Conservation (phyloP, 352 stramenopile species). For the Pelagophyceae sp. region DNA sequence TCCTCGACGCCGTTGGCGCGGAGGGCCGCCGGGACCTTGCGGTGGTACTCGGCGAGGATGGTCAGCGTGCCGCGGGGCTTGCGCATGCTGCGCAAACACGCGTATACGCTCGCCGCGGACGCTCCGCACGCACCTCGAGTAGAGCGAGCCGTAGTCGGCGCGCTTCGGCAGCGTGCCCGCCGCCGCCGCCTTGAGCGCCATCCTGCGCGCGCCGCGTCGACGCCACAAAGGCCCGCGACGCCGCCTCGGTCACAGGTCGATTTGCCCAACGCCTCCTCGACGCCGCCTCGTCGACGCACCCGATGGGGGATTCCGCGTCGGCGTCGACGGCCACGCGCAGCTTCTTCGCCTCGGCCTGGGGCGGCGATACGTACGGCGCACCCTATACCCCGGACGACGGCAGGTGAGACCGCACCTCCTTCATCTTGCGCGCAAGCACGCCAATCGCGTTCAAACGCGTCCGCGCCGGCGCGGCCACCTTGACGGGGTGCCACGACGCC, state of each 20-base stretch:
- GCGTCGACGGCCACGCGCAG: slow-evolving; percentile 27
- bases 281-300: slow-evolving; percentile 39
- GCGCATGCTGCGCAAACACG: no score
- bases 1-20: slow-evolving; percentile 24
- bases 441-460: not conserved
- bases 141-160: not conserved
- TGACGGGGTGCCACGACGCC: not conserved
- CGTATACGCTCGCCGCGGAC: no score
- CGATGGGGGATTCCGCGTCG: slow-evolving; percentile 40
- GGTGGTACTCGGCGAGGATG: slow-evolving; percentile 59
- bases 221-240: not conserved
- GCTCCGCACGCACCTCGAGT: slow-evolving; percentile 35
- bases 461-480: no score
- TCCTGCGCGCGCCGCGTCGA: not conserved
- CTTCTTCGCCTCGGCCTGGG: not conserved
- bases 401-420: slow-evolving; percentile 34
- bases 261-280: not conserved
- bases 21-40: slow-evolving; percentile 30
- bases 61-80: slow-evolving; percentile 49
- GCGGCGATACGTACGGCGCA: not conserved
- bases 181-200: slow-evolving; percentile 12
- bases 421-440: slow-evolving; percentile 42
- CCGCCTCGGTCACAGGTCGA: not conserved
- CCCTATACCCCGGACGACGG: not conserved
- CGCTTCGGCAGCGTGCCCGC: not conserved